These are phyloP conservation scores for Ceratobasidium papillatum DNA, from an alignment of 1,284 basidiomycete species.

Conservation along the genomic window DNA sequence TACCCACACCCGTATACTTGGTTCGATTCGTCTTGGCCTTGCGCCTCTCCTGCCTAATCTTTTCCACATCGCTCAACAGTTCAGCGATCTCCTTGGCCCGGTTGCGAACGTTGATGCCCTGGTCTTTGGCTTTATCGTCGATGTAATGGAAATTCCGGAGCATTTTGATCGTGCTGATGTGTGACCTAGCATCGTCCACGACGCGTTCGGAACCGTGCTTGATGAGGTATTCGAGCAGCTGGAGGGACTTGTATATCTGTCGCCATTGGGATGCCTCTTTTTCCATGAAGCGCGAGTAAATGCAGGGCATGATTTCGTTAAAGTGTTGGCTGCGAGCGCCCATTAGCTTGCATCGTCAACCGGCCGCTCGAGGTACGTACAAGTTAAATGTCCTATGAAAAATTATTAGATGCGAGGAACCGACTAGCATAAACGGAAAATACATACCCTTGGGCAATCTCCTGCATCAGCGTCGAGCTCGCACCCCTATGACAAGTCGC, in stretches of 20 bases:
- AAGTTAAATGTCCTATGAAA: constrained; percentile 85
- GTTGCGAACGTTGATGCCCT: constrained; percentile 98
- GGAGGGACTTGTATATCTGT: constrained; percentile 99
- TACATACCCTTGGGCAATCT: constrained; percentile 92
- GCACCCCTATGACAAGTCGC: constrained; percentile 76
- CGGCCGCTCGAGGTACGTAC: constrained; percentile 59
- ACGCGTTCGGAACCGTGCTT: constrained; percentile 99
- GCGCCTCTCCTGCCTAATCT: constrained; percentile 86
- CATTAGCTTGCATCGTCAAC: not conserved
- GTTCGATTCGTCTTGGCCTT: constrained; percentile 93
- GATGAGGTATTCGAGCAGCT: constrained; percentile 93
- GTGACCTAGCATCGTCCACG: constrained; percentile 95
- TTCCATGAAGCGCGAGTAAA: constrained; percentile 94
- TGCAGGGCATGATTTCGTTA: constrained; percentile 99
- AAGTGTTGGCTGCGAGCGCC: constrained; percentile 81
- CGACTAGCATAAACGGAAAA: not conserved
- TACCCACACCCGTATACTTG: constrained; percentile 91
- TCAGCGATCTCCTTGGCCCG: constrained; percentile 92
- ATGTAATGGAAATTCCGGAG: constrained; percentile 98
- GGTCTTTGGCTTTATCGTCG: constrained; percentile 98
- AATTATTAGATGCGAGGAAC: constrained; percentile 1
- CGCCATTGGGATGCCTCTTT: constrained; percentile 99
- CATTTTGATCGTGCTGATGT: constrained; percentile 97
- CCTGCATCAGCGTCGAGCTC: constrained; percentile 97
- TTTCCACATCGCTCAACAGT: constrained; percentile 89